These are phyloP conservation scores for Petrea volubilis DNA, from an alignment of 257 asterid species.

Conservation along the genomic window DNA sequence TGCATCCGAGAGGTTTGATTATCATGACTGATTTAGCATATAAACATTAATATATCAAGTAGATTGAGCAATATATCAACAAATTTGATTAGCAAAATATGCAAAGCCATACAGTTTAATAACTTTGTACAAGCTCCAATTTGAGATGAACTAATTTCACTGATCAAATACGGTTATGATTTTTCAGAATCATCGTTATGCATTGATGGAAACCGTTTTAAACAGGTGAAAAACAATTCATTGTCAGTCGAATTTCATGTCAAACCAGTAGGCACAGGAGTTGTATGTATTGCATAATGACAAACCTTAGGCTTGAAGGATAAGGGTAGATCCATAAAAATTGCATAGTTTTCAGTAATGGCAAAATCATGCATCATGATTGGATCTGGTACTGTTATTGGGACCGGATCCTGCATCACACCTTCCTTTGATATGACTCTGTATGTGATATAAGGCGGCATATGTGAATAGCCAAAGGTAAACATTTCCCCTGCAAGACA, in stretches of 20 bases:
- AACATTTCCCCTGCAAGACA: slow-evolving; percentile 87
- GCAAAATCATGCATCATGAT: slow-evolving; percentile 99
- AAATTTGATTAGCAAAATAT: no score
- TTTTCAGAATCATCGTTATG: background rate
- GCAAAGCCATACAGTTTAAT: background rate
- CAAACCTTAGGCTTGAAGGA: slow-evolving; percentile 81
- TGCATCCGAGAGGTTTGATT: slow-evolving; percentile 16
- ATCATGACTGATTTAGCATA: background rate
- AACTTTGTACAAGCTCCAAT: slow-evolving; percentile 1
- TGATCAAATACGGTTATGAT: background rate
- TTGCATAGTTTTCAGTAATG: slow-evolving; percentile 93
- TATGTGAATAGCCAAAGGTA: slow-evolving; percentile 83
- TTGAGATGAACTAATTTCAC: background rate
- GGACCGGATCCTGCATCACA: slow-evolving; percentile 88
- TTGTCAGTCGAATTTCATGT: slow-evolving; percentile 1
- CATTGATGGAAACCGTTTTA: background rate
- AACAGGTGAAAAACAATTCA: slow-evolving; percentile 17
- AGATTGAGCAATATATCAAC: background rate
- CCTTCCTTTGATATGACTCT: slow-evolving; percentile 94
- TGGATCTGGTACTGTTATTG: slow-evolving; percentile 78
- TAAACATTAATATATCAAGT: background rate
- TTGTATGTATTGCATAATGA: slow-evolving; percentile 11
- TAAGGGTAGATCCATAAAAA: slow-evolving; percentile 93
- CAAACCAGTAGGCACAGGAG: background rate
- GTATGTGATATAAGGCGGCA: slow-evolving; percentile 81